Conservation (phyloP, 140 eudicot genomes). For the Ambrosia hybrid region DNA sequence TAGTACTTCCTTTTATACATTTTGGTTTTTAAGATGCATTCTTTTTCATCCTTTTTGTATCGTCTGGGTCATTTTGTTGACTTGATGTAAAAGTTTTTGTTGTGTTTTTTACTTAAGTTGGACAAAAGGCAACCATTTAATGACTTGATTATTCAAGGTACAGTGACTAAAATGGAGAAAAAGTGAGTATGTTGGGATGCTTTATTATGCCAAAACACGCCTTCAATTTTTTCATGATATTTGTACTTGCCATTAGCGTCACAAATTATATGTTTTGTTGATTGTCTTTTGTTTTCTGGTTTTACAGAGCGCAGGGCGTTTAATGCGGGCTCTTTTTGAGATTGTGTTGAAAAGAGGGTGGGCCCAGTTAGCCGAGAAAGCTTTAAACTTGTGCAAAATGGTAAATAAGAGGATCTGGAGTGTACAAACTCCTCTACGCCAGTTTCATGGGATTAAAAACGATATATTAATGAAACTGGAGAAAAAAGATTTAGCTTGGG, state of each 20-base stretch:
- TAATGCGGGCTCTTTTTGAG: conserved; percentile 93
- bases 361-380: conserved; percentile 94
- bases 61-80: not conserved
- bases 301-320: conserved; percentile 96
- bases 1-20: not conserved
- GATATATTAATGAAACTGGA: conserved; percentile 73
- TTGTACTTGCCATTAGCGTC: not conserved
- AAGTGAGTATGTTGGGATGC: not conserved
- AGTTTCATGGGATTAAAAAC: conserved; percentile 71
- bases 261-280: not conserved
- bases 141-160: not conserved
- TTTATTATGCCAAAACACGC: not conserved
- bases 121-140: not conserved
- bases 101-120: not conserved
- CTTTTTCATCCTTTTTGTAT: not conserved
- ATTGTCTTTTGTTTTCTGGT: not conserved
- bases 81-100: not conserved
- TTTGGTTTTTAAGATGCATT: not conserved
- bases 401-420: conserved; percentile 90
- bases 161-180: not conserved
- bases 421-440: conserved; percentile 95
- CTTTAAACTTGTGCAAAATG: conserved; percentile 88
- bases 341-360: conserved; percentile 89
- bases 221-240: not conserved
- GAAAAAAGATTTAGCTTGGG: conserved; percentile 94